A percentile compares a stretch with the other conserved stretches of the same genome.
phyloP scores from a whole-genome alignment of 257 asterid species.

The Nemophila menziesii region DNA sequence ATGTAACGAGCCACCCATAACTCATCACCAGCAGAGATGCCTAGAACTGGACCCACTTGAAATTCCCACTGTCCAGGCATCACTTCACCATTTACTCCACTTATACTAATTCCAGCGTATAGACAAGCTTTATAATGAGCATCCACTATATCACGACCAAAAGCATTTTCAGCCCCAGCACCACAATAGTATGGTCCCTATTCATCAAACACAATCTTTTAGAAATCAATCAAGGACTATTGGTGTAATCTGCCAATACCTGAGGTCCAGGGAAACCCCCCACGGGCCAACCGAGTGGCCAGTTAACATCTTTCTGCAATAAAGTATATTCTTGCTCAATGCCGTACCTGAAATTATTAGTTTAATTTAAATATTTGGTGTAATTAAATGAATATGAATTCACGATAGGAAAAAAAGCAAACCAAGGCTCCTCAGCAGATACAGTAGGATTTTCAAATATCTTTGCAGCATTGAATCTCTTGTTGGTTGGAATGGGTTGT shows the following conservation, averaged over 20 bases:
- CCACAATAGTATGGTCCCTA: slow-evolving; percentile 86
- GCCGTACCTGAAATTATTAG: slow-evolving; percentile 43
- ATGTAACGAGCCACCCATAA: slow-evolving; percentile 79
- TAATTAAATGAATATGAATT: neutral
- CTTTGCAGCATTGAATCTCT: slow-evolving; percentile 58
- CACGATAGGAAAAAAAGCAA: slow-evolving; percentile 3
- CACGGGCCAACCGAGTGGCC: slow-evolving; percentile 79
- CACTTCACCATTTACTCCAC: slow-evolving; percentile 72
- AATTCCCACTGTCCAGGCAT: slow-evolving; percentile 95
- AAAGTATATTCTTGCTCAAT: slow-evolving; percentile 75
- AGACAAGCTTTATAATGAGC: slow-evolving; percentile 72
- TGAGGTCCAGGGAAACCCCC: slow-evolving; percentile 89
- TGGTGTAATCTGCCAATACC: no score
- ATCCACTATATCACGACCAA: slow-evolving; percentile 67
- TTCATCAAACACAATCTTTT: neutral
- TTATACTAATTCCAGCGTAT: slow-evolving; percentile 68
- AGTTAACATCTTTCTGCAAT: slow-evolving; percentile 41
- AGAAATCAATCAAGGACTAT: no score
- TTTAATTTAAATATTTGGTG: neutral
- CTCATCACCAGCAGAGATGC: slow-evolving; percentile 73
- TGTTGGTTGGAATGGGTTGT: slow-evolving; percentile 74
- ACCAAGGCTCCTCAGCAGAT: slow-evolving; percentile 78
- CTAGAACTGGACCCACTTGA: slow-evolving; percentile 74
- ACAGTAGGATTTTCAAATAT: slow-evolving; percentile 64
- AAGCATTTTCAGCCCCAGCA: slow-evolving; percentile 67